A percentile compares a stretch with the other conserved stretches of the same genome.
Conservation (phyloP, 495 filamentous ascomycete genomes). For the Aspergillus nanangensis region DNA sequence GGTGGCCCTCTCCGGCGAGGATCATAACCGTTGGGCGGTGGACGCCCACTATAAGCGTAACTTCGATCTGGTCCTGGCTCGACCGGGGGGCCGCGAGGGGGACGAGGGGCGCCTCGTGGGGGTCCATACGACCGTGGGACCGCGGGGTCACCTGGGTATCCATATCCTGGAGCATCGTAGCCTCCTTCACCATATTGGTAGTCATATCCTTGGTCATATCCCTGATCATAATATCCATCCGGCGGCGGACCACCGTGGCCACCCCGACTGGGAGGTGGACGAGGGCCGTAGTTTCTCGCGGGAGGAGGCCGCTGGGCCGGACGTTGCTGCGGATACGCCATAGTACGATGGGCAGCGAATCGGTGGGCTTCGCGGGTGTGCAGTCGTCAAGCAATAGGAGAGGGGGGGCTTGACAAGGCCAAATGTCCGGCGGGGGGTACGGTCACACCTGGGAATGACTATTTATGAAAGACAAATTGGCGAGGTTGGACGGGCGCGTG, state of each 20-base stretch:
- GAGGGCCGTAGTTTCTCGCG: slow-evolving; percentile 46
- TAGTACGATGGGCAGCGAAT: slow-evolving; percentile 8
- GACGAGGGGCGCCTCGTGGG: slow-evolving; percentile 28
- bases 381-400: no score
- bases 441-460: no score
- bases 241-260: slow-evolving; percentile 30
- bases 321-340: slow-evolving; percentile 32
- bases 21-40: slow-evolving; percentile 24
- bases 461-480: no score
- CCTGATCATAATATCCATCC: slow-evolving; percentile 46
- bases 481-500: neutral
- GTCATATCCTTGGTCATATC: slow-evolving; percentile 47
- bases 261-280: slow-evolving; percentile 20
- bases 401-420: no score
- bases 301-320: slow-evolving; percentile 43
- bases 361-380: no score
- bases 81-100: slow-evolving; percentile 15
- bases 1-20: slow-evolving; percentile 22
- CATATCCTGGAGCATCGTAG: slow-evolving; percentile 42
- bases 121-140: slow-evolving; percentile 45
- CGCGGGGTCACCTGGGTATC: slow-evolving; percentile 45
- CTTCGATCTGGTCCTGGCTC: slow-evolving; percentile 49
- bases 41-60: slow-evolving; percentile 40
- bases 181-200: slow-evolving; percentile 34
- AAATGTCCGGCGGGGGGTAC: no score